These are phyloP conservation scores for Sugiyamaella chiloensis DNA, from an alignment of 805 yeast genomes.

Conservation along the genomic window DNA sequence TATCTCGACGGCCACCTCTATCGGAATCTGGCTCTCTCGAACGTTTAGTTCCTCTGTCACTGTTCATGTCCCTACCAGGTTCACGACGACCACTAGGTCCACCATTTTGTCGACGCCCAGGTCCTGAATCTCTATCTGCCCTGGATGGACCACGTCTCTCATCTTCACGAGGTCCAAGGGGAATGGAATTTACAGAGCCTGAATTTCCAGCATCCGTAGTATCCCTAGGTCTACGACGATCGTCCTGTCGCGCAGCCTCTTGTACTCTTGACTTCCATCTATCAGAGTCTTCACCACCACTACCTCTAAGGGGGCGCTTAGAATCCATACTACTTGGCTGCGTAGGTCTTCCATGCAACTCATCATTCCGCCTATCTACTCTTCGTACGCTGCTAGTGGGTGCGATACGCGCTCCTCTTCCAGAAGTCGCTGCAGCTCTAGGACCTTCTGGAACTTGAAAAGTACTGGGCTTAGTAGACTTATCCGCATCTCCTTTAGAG, in stretches of 20 bases:
- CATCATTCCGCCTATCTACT: background rate
- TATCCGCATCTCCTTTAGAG: background rate
- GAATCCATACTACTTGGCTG: background rate
- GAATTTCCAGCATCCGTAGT: background rate
- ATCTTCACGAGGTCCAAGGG: background rate
- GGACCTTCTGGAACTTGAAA: constrained; percentile 1
- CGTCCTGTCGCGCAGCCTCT: constrained; percentile 1
- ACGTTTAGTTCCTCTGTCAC: constrained; percentile 1
- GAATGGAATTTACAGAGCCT: background rate
- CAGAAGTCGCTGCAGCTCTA: background rate
- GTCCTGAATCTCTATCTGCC: background rate
- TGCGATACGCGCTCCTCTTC: background rate
- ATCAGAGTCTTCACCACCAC: background rate
- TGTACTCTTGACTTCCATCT: background rate
- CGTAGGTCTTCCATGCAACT: background rate
- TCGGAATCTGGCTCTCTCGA: constrained; percentile 6
- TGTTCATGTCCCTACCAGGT: constrained; percentile 1
- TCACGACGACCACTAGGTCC: background rate
- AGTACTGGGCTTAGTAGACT: background rate
- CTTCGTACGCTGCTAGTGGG: background rate
- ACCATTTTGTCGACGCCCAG: background rate
- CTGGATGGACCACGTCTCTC: background rate
- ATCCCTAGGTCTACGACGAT: background rate
- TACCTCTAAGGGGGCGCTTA: background rate
- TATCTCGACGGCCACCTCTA: constrained; percentile 6